phyloP scores from a whole-genome alignment of 306 rosid genomes.

The Styphnolobium japonicum region DNA sequence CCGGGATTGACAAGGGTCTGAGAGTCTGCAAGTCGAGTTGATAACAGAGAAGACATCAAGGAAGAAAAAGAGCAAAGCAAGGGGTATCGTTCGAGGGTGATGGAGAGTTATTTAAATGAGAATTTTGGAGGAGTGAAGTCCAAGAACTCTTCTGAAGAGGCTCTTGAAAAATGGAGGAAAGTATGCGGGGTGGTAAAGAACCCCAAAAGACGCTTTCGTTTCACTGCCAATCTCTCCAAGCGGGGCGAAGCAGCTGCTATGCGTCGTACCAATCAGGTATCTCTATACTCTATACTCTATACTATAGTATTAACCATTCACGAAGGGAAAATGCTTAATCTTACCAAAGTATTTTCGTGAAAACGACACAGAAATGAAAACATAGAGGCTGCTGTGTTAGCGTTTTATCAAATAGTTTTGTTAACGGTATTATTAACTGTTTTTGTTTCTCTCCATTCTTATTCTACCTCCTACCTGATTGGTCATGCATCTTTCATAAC shows the following conservation, averaged over 20 bases:
- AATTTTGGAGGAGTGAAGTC: constrained; percentile 66
- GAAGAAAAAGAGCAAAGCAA: neutral
- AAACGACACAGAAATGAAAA: no score
- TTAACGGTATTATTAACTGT: no score
- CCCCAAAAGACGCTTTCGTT: constrained; percentile 80
- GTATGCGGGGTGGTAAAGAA: constrained; percentile 78
- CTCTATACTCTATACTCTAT: neutral
- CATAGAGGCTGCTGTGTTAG: no score
- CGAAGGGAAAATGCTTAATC: no score
- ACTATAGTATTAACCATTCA: no score
- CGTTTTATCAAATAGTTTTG: no score
- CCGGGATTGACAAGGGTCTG: neutral
- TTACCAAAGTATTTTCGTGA: no score
- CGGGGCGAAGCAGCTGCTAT: constrained; percentile 79
- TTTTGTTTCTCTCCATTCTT: no score
- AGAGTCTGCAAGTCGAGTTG: neutral
- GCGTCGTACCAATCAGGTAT: constrained; percentile 88
- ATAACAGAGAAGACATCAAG: neutral
- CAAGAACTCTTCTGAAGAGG: constrained; percentile 71
- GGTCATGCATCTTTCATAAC: no score
- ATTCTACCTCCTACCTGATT: no score
- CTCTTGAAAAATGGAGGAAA: constrained; percentile 77
- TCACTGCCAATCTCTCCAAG: constrained; percentile 84
- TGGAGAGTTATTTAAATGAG: constrained; percentile 78
- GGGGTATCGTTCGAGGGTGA: neutral